Evolutionary conservation across 2,329 filamentous ascomycete genomes (phyloP).

Genomic region (Lachnellula arida): DNA sequence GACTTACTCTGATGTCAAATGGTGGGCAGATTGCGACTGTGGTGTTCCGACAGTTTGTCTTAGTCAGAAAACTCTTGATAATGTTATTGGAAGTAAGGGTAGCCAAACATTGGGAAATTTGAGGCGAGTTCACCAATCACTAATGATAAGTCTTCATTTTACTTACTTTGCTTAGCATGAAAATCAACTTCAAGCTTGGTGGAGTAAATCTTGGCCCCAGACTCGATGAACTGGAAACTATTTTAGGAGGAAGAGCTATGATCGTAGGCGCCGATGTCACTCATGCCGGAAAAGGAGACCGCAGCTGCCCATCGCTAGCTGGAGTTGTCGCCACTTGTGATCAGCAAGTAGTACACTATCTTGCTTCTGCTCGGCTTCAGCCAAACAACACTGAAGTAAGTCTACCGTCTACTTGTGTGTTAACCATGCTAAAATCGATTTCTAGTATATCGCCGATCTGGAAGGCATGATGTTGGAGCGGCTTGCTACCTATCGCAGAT

Average conservation of each 20-base stretch:
- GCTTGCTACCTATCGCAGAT: conserved; percentile 37
- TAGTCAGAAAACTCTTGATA: conserved; percentile 2
- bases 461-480: conserved; percentile 37
- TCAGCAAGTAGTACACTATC: conserved; percentile 65
- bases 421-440: no score
- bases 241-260: no score
- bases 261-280: conserved; percentile 82
- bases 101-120: conserved; percentile 48
- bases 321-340: conserved; percentile 74
- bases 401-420: conserved; percentile 60
- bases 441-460: conserved; percentile 60
- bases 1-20: conserved; percentile 8
- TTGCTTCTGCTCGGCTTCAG: conserved; percentile 64
- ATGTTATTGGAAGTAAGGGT: no score
- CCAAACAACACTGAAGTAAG: conserved; percentile 73
- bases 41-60: conserved; percentile 14
- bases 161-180: conserved; percentile 59
- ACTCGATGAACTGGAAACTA: no score
- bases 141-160: no score
- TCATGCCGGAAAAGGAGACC: conserved; percentile 63
- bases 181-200: conserved; percentile 75
- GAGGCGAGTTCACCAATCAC: no score
- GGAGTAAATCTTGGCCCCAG: conserved; percentile 69
- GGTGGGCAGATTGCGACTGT: conserved; percentile 1
- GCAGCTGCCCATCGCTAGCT: conserved; percentile 65